These are phyloP conservation scores for Emiliania huxleyi DNA, from an alignment of 78 protist species.

Conservation along the genomic window DNA sequence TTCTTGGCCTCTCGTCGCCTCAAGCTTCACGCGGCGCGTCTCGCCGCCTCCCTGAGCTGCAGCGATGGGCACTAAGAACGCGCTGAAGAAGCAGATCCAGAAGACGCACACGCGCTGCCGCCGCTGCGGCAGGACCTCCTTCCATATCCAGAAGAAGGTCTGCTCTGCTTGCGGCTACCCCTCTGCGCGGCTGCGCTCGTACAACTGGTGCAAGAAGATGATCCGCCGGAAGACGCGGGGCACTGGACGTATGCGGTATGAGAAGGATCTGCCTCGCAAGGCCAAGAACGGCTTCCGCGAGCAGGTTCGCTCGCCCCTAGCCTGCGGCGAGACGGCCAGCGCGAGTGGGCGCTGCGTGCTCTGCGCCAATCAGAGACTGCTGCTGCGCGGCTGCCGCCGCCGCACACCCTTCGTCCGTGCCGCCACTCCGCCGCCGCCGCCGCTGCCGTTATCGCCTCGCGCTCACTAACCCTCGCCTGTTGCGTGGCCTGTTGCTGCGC, in stretches of 20 bases:
- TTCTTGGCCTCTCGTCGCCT: too few relatives aligned
- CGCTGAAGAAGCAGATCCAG: slow-evolving; percentile 42
- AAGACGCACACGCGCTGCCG: slow-evolving; percentile 96
- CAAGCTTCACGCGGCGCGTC: too few relatives aligned
- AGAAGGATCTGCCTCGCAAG: slow-evolving; percentile 73
- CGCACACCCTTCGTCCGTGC: background rate
- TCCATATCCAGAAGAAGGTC: slow-evolving; percentile 88
- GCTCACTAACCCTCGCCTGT: background rate
- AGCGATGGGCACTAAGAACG: background rate
- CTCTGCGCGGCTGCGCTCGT: slow-evolving; percentile 74
- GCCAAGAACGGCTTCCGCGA: slow-evolving; percentile 89
- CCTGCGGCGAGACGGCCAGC: too few relatives aligned
- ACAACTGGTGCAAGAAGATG: slow-evolving; percentile 90
- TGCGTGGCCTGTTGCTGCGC: too few relatives aligned
- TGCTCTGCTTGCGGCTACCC: slow-evolving; percentile 99
- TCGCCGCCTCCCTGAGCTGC: too few relatives aligned
- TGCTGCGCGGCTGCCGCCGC: background rate
- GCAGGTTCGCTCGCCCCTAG: too few relatives aligned
- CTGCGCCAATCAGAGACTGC: too few relatives aligned
- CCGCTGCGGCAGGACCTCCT: slow-evolving; percentile 93
- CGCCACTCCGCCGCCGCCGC: background rate
- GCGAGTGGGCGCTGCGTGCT: too few relatives aligned
- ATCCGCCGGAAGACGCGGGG: slow-evolving; percentile 96
- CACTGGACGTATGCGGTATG: slow-evolving; percentile 95
- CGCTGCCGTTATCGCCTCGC: background rate